These are phyloP conservation scores for Phytophthora pinifolia DNA, from an alignment of 352 stramenopile genomes.

Conservation along the genomic window DNA sequence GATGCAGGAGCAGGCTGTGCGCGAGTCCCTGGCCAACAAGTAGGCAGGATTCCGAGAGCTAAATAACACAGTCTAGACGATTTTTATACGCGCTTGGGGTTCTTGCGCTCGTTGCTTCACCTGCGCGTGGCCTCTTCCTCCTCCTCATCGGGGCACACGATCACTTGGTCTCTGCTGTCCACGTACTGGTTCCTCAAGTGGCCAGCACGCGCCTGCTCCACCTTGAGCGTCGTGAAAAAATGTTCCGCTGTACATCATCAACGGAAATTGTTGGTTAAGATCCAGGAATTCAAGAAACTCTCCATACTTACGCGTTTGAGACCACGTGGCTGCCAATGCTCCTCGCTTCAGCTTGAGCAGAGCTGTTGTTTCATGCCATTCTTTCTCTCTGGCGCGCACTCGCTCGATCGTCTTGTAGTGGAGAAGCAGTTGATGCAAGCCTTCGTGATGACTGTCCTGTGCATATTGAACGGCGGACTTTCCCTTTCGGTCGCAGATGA, in stretches of 20 bases:
- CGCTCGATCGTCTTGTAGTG: constrained; percentile 49
- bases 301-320: constrained; percentile 44
- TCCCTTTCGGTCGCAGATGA: constrained; percentile 36
- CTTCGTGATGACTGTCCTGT: constrained; percentile 28
- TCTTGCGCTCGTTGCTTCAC: neutral
- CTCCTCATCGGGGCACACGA: constrained; percentile 45
- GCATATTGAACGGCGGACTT: constrained; percentile 50
- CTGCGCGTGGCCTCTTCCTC: neutral
- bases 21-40: constrained; percentile 58
- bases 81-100: constrained; percentile 25
- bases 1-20: constrained; percentile 75
- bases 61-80: constrained; percentile 35
- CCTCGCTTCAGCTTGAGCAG: constrained; percentile 47
- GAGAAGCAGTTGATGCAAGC: constrained; percentile 42
- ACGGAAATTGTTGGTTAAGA: neutral
- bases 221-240: constrained; percentile 41
- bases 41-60: constrained; percentile 26
- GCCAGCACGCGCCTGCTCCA: constrained; percentile 50
- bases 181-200: constrained; percentile 67
- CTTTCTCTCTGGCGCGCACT: constrained; percentile 33
- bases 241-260: constrained; percentile 33
- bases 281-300: neutral
- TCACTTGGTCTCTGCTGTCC: constrained; percentile 48
- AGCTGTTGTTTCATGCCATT: constrained; percentile 18
- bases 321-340: constrained; percentile 48